phyloP scores from a whole-genome alignment of 139 green algal genomes.

The Nannochloris sp. region DNA sequence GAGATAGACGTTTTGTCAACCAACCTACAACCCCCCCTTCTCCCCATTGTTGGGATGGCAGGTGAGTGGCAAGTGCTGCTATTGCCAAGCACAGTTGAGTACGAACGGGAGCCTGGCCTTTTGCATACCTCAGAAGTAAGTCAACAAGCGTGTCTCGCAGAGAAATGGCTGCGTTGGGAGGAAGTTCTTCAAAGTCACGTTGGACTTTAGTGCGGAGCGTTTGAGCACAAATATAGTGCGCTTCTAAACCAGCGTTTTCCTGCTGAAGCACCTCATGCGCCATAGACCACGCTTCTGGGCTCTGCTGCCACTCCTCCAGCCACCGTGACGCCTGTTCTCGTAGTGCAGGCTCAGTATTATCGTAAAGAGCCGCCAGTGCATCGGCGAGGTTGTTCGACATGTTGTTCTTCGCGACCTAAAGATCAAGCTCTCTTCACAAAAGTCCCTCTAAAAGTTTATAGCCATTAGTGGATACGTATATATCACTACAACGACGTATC shows the following conservation, averaged over 20 bases:
- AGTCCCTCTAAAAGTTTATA: no score
- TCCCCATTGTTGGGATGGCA: constrained; percentile 57
- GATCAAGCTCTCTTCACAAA: no score
- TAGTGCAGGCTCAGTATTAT: constrained; percentile 47
- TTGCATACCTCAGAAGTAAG: constrained; percentile 57
- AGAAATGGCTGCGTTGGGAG: constrained; percentile 30
- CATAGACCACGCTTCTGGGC: constrained; percentile 58
- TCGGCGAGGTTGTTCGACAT: no score
- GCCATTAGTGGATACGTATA: no score
- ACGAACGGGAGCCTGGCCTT: constrained; percentile 44
- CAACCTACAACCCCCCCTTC: constrained; percentile 26
- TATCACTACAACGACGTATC: no score
- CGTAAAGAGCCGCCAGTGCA: constrained; percentile 78
- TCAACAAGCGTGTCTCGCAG: constrained; percentile 70
- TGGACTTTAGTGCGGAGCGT: constrained; percentile 89
- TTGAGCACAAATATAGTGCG: constrained; percentile 81
- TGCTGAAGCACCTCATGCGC: constrained; percentile 70
- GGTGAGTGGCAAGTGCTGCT: constrained; percentile 65
- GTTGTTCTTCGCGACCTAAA: no score
- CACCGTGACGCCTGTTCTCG: constrained; percentile 64
- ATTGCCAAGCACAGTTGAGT: constrained; percentile 87
- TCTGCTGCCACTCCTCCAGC: constrained; percentile 79
- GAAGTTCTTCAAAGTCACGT: constrained; percentile 87
- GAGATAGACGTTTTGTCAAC: constrained; percentile 26
- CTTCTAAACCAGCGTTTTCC: constrained; percentile 47